Evolutionary conservation across 2,329 filamentous ascomycete genomes (phyloP).

Genomic region (Curvularia spicifera): DNA sequence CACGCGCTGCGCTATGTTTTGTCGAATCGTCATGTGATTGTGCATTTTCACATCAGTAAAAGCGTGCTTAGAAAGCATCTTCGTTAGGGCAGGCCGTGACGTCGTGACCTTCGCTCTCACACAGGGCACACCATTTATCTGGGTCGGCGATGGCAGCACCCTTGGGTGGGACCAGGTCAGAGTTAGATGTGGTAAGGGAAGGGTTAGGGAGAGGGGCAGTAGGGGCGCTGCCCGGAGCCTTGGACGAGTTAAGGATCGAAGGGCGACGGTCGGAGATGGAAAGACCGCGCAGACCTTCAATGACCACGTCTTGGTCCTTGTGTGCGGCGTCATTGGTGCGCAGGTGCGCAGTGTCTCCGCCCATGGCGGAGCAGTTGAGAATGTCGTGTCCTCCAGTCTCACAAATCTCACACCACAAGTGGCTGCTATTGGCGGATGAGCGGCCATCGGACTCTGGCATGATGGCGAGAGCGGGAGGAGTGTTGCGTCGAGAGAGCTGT

Average conservation of each 20-base stretch:
- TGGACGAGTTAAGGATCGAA: constrained; percentile 39
- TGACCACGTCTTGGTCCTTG: constrained; percentile 40
- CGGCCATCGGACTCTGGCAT: constrained; percentile 70
- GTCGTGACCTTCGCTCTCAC: constrained; percentile 94
- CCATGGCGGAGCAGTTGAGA: constrained; percentile 91
- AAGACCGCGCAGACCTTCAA: constrained; percentile 43
- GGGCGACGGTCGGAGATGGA: constrained; percentile 43
- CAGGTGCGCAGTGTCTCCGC: constrained; percentile 53
- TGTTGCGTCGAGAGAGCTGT: constrained; percentile 32
- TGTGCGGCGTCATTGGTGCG: constrained; percentile 32
- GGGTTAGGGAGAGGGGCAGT: constrained; percentile 46
- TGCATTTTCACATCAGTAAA: not conserved
- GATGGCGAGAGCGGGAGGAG: constrained; percentile 63
- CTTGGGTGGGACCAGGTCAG: constrained; percentile 44
- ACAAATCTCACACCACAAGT: constrained; percentile 93
- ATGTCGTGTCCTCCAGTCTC: constrained; percentile 93
- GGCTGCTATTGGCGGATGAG: constrained; percentile 68
- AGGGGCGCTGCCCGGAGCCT: constrained; percentile 45
- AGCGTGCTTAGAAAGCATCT: constrained; percentile 63
- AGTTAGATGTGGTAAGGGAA: constrained; percentile 34
- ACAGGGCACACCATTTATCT: constrained; percentile 95
- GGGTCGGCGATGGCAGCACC: constrained; percentile 61
- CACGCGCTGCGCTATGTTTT: not conserved
- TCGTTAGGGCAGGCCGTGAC: constrained; percentile 95
- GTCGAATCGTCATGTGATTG: not conserved